Conservation (phyloP, 305 asterid genomes). For the Rubia peregrina region DNA sequence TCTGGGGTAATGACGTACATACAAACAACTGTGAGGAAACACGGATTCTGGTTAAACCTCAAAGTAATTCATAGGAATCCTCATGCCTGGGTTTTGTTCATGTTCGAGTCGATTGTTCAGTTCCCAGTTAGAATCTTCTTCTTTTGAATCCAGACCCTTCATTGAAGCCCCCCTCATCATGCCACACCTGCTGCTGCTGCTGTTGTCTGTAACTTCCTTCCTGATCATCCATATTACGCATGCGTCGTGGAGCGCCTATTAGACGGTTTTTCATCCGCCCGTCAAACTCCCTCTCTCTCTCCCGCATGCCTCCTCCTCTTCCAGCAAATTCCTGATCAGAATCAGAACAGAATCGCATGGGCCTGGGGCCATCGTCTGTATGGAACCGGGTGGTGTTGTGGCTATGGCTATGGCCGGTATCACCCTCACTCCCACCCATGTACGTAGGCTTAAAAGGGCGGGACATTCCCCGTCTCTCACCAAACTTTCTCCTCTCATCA, state of each 20-base stretch:
- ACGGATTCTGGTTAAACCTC: not conserved
- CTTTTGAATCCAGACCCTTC: conserved; percentile 55
- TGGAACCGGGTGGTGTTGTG: conserved; percentile 34
- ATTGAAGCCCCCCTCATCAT: conserved; percentile 43
- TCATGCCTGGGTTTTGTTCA: not conserved
- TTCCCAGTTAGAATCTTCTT: conserved; percentile 51
- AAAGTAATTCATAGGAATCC: not conserved
- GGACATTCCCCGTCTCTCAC: conserved; percentile 48
- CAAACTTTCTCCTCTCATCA: conserved; percentile 7
- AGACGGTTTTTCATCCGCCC: conserved; percentile 50
- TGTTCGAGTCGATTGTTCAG: not conserved
- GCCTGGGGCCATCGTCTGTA: conserved; percentile 48
- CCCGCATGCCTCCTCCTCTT: conserved; percentile 29
- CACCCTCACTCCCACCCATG: conserved; percentile 33
- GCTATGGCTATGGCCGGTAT: conserved; percentile 22
- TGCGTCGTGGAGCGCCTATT: conserved; percentile 36
- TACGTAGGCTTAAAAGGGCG: conserved; percentile 52
- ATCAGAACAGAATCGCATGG: conserved; percentile 56
- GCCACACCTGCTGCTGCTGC: conserved; percentile 43
- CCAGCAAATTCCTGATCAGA: conserved; percentile 50
- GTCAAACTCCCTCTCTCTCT: conserved; percentile 68
- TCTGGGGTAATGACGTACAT: not conserved
- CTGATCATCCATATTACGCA: conserved; percentile 57
- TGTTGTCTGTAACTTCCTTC: conserved; percentile 41
- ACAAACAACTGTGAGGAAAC: not conserved